Percentiles rank a stretch among this genome's conserved stretches.
Conservation (phyloP, 2,329 filamentous ascomycete genomes). For the Pseudogymnoascus sp. region DNA sequence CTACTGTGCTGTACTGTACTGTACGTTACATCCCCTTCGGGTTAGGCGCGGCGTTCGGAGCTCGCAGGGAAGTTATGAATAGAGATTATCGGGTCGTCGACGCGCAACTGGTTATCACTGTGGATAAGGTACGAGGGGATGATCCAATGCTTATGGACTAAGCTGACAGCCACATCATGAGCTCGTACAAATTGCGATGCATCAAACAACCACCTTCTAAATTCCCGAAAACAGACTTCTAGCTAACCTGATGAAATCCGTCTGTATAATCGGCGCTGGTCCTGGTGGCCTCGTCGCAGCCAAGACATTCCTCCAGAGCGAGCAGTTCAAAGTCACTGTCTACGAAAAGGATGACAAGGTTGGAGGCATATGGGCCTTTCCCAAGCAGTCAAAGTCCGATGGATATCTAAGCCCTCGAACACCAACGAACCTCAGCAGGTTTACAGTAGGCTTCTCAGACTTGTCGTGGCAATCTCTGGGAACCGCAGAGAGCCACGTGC, state of each 20-base stretch:
- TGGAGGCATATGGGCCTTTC: constrained; percentile 14
- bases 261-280: constrained; percentile 13
- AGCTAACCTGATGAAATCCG: constrained; percentile 8
- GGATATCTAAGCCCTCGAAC: constrained; percentile 10
- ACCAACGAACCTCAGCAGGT: constrained; percentile 13
- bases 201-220: neutral
- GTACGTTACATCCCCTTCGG: constrained; percentile 15
- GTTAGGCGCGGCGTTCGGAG: neutral
- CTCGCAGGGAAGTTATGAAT: constrained; percentile 36
- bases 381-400: constrained; percentile 2
- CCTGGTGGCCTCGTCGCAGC: constrained; percentile 15
- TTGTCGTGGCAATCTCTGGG: constrained; percentile 10
- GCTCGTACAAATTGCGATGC: neutral
- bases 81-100: constrained; percentile 46
- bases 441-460: constrained; percentile 14
- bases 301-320: constrained; percentile 12
- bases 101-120: constrained; percentile 32
- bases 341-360: constrained; percentile 10
- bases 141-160: neutral
- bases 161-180: neutral
- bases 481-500: neutral
- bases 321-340: constrained; percentile 9
- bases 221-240: neutral
- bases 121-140: constrained; percentile 38
- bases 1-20: constrained; percentile 10